Base-by-base conservation (phyloP, 352 stramenopile genomes). In the Phytophthora sp. region DNA sequence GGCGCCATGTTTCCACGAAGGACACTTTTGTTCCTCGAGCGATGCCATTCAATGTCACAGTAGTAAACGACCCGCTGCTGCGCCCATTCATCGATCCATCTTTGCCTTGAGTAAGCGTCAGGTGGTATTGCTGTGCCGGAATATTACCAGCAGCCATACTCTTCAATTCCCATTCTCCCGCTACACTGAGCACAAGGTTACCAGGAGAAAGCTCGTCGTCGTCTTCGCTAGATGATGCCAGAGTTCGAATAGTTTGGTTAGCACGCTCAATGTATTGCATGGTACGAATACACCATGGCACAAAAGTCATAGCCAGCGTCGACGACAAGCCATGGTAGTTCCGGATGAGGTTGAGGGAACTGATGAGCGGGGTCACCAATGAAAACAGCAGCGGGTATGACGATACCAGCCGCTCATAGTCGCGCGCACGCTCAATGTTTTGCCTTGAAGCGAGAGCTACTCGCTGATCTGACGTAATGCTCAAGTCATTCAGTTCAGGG, bases 111-210 rank as follows among this genome's bases (percentile, higher is more conserved):
- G 76, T 86, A 50, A 96, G 62, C 7, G 78, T 85, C 13, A 96
- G 66, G 46, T 93, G 85, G 60, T 96, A 96, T 49, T 96, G 86
- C 46, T 96, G 88, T 18, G 88, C 88, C 29, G 88, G 88, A 42
- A 96, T 96, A 26, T 88, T 96, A 4, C 86, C 88, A 29, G 88
- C 79, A 26, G 88, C 88, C 80, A 94, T 90, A 54, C 86, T 95
- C 45, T 93, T 96, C 24, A 96, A 66, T 66, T 96, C 88, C 88
- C 88, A 96, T 50, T 94, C 87, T 30, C 88, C 88, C 53, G 70
- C 84, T 26, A 96, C 79, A 23, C 84, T 80, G n/a, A 95, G 55
- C 7, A 79, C 65, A 39, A 92, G 66, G 16, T 83, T 71, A 21
- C 71, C 68, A 13, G 55, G 58, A 21, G 63, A 63, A 59, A 80